These are phyloP conservation scores for Paragyromitra xinjiangensis DNA, from an alignment of 495 filamentous ascomycete genomes.

Conservation along the genomic window DNA sequence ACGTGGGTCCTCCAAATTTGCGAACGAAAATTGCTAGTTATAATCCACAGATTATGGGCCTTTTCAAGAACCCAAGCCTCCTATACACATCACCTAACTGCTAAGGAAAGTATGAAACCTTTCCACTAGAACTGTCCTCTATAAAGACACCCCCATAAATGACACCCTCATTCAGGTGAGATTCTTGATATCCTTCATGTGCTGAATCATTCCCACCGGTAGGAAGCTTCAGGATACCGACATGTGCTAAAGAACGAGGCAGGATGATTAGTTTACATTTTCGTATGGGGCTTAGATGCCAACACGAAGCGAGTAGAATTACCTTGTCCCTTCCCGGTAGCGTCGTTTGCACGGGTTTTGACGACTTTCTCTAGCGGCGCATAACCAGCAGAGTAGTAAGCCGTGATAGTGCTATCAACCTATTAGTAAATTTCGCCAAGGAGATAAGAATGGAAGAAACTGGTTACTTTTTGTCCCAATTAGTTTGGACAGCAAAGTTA, in stretches of 20 bases:
- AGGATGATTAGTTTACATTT: slow-evolving; percentile 3
- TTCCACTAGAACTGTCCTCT: slow-evolving; percentile 61
- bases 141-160: slow-evolving; percentile 68
- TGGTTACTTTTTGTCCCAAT: slow-evolving; percentile 64
- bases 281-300: neutral
- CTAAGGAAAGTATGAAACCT: slow-evolving; percentile 19
- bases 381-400: slow-evolving; percentile 65
- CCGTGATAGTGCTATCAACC: slow-evolving; percentile 63
- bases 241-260: slow-evolving; percentile 58
- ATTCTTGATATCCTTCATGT: slow-evolving; percentile 65
- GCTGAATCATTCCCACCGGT: slow-evolving; percentile 65
- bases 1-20: neutral
- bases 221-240: slow-evolving; percentile 68
- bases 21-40: neutral
- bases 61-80: neutral
- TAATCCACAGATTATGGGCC: neutral
- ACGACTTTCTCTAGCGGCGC: slow-evolving; percentile 63
- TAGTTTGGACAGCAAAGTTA: slow-evolving; percentile 67
- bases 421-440: neutral
- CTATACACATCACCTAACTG: neutral
- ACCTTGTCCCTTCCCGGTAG: slow-evolving; percentile 66
- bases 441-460: neutral
- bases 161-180: slow-evolving; percentile 64
- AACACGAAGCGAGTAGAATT: neutral
- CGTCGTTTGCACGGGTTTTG: slow-evolving; percentile 62